These are phyloP conservation scores for Multifurca ochricompacta DNA, from an alignment of 768 basidiomycete species.

Conservation along the genomic window DNA sequence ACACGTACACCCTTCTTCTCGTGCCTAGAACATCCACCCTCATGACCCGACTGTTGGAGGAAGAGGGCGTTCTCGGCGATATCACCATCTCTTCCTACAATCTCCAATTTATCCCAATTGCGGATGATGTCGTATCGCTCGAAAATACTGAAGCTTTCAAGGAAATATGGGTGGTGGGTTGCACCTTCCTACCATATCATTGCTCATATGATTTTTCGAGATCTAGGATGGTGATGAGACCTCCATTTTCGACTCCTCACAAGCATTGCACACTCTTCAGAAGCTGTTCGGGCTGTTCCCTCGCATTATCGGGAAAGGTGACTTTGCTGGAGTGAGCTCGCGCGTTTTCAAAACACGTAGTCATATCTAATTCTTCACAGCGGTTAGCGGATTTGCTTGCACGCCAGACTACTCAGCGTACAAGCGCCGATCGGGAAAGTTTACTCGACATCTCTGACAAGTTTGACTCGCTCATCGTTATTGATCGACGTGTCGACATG, in stretches of 20 bases:
- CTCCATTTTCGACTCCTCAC: slow-evolving; percentile 78
- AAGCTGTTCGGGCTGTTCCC: slow-evolving; percentile 85
- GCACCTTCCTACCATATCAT: background rate
- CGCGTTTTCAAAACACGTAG: background rate
- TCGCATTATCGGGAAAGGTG: slow-evolving; percentile 88
- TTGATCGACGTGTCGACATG: slow-evolving; percentile 92
- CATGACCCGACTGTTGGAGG: slow-evolving; percentile 80
- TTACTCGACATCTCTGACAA: slow-evolving; percentile 44
- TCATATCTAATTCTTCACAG: slow-evolving; percentile 33
- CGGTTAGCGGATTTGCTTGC: slow-evolving; percentile 67
- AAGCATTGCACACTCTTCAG: slow-evolving; percentile 78
- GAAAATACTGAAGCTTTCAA: slow-evolving; percentile 81
- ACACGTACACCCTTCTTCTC: slow-evolving; percentile 80
- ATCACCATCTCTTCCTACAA: slow-evolving; percentile 81
- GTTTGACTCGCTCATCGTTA: slow-evolving; percentile 79
- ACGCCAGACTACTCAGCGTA: slow-evolving; percentile 43
- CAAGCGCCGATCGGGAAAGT: slow-evolving; percentile 32
- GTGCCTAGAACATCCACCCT: slow-evolving; percentile 85
- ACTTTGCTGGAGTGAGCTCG: slow-evolving; percentile 61
- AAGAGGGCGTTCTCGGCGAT: slow-evolving; percentile 97
- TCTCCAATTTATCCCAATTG: slow-evolving; percentile 89
- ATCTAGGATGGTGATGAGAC: slow-evolving; percentile 88
- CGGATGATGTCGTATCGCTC: slow-evolving; percentile 86
- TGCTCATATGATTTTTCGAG: slow-evolving; percentile 7
- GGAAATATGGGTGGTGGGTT: slow-evolving; percentile 83